A percentile compares a stretch with the other conserved stretches of the same genome.
Conservation (phyloP, 2,329 filamentous ascomycete species). For the Eutypa lata region DNA sequence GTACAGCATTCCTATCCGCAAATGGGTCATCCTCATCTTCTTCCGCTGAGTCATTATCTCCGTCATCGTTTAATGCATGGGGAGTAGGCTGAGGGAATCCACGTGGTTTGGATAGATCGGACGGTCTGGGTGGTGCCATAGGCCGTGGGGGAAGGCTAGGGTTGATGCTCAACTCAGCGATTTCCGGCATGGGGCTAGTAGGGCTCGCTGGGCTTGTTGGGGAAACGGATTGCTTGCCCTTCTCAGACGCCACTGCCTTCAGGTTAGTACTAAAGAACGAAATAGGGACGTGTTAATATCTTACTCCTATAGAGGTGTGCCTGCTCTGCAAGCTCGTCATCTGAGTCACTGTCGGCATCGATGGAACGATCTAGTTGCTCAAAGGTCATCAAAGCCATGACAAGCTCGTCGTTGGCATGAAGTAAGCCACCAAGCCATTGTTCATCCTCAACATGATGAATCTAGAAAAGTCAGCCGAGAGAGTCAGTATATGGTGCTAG, state of each 20-base stretch:
- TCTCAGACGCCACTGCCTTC: conserved; percentile 50
- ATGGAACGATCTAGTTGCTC: conserved; percentile 89
- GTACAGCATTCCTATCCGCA: conserved; percentile 73
- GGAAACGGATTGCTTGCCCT: conserved; percentile 45
- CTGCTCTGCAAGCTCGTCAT: conserved; percentile 65
- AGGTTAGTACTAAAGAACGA: conserved; percentile 17
- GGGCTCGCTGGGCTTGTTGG: conserved; percentile 38
- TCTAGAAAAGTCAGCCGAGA: conserved; percentile 44
- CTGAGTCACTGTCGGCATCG: conserved; percentile 69
- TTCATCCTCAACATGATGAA: conserved; percentile 86
- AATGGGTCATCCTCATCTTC: conserved; percentile 88
- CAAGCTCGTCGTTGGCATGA: conserved; percentile 93
- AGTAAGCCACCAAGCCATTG: conserved; percentile 89
- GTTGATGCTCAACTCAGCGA: conserved; percentile 43
- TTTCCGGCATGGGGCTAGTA: conserved; percentile 32
- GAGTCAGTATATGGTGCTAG: background rate
- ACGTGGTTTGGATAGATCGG: conserved; percentile 46
- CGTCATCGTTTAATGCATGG: conserved; percentile 49
- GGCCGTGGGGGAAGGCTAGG: conserved; percentile 36
- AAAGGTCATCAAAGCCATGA: conserved; percentile 87
- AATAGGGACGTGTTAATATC: conserved; percentile 18
- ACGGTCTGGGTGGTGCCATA: conserved; percentile 45
- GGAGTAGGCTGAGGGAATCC: conserved; percentile 45
- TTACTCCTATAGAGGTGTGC: conserved; percentile 62
- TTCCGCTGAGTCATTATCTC: conserved; percentile 56